phyloP scores from a whole-genome alignment of 2,329 filamentous ascomycete species.

The Nannizziopsis arthrosporioides region DNA sequence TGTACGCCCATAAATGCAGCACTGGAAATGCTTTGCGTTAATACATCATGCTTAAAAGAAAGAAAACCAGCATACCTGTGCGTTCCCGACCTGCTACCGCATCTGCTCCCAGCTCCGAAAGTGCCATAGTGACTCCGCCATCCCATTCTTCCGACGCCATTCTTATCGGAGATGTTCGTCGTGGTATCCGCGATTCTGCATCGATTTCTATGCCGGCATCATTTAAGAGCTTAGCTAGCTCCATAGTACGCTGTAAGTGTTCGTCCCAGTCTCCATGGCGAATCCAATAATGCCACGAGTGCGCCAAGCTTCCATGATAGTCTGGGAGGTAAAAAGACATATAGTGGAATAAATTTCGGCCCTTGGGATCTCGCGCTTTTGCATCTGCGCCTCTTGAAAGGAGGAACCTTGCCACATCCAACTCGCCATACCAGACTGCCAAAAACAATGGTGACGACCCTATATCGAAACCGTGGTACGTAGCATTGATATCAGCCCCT shows the following conservation, averaged over 20 bases:
- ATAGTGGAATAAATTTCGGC: constrained; percentile 19
- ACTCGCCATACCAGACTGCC: constrained; percentile 19
- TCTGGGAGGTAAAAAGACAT: constrained; percentile 19
- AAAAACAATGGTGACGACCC: constrained; percentile 19
- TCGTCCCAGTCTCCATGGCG: constrained; percentile 21
- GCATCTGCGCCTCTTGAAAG: constrained; percentile 19
- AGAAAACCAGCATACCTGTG: constrained; percentile 10
- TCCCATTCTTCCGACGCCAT: constrained; percentile 21
- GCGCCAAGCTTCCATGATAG: constrained; percentile 19
- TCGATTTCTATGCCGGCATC: constrained; percentile 16
- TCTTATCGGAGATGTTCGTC: constrained; percentile 17
- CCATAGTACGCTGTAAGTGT: constrained; percentile 16
- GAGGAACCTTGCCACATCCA: constrained; percentile 15
- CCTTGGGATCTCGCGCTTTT: constrained; percentile 15
- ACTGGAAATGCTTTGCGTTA: constrained; percentile 9
- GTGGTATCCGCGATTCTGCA: constrained; percentile 14
- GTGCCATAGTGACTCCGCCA: constrained; percentile 18
- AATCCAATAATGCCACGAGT: constrained; percentile 25
- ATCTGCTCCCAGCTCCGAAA: constrained; percentile 17
- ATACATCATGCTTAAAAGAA: not conserved
- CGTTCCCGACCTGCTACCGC: constrained; percentile 12
- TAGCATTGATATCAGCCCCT: constrained; percentile 19
- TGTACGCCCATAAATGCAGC: constrained; percentile 19
- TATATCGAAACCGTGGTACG: constrained; percentile 16
- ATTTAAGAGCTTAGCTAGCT: constrained; percentile 13